A percentile compares a stretch with the other conserved stretches of the same genome.
Evolutionary conservation across 2,329 filamentous ascomycete genomes (phyloP).

Genomic region (Verticillium albo-atrum): DNA sequence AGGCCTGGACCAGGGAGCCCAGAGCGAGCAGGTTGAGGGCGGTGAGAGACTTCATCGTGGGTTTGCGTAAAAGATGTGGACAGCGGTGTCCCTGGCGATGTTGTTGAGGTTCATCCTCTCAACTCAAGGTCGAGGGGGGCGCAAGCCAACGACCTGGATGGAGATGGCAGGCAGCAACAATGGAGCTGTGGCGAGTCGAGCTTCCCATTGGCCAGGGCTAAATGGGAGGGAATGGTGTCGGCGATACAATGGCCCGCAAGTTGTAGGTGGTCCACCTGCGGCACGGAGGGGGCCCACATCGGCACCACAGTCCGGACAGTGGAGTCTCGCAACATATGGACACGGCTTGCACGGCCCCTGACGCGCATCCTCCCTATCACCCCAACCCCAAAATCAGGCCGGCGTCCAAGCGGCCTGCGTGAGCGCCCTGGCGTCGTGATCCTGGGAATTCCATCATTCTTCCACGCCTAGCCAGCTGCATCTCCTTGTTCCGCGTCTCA

Average conservation of each 20-base stretch:
- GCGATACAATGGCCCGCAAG: neutral
- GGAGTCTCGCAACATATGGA: neutral
- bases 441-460: neutral
- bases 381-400: neutral
- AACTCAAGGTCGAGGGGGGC: neutral
- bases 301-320: neutral
- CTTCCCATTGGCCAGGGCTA: slow-evolving; percentile 12
- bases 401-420: too few relatives aligned
- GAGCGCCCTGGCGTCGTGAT: neutral
- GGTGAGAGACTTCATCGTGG: slow-evolving; percentile 24
- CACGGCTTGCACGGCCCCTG: neutral
- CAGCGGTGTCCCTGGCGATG: neutral
- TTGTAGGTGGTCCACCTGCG: neutral
- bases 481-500: neutral
- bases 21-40: slow-evolving; percentile 26
- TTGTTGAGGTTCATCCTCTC: neutral
- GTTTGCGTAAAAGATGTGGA: slow-evolving; percentile 5
- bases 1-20: slow-evolving; percentile 15
- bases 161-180: neutral
- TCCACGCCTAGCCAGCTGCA: neutral
- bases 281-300: neutral
- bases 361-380: neutral
- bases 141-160: slow-evolving; percentile 6
- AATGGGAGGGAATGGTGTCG: neutral
- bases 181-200: slow-evolving; percentile 2